Base-by-base conservation (phyloP, 169 alveolate genomes). In the Plasmodium adleri region DNA sequence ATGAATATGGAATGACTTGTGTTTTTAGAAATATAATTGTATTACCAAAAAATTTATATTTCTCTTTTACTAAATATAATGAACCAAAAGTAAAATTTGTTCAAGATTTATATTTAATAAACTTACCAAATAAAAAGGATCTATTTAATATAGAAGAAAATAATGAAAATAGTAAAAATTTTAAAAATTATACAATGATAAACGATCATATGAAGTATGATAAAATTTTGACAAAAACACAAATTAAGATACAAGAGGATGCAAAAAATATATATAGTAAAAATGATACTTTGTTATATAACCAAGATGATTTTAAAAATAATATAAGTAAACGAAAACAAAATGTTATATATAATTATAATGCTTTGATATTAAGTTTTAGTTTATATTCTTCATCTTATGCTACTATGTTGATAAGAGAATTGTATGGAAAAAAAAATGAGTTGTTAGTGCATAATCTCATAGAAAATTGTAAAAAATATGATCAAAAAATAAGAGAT, bases 1-100 rank as follows among this genome's bases (percentile, higher is more conserved):
- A 86, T 66, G 92, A 86, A 64, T 86, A 86, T 72, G 92, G 92
- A 62, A 86, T 86, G 92, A 72, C 92, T 3, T 86, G 92, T 28
- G 88, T 86, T 20, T 86, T 86, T 72, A 64, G 92, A 59, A 86
- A 86, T 74, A 20, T 86, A 71, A 59, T 86, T 24, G 58, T 67
- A n/a, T n/a, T 73, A 12, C 92, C 92, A 9, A 32, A 64, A 22
- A 47, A 86, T 72, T 50, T 86, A n/a, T 86, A 72, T 72, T 86
- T 58, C 49, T 86, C 78, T 64, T 86, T 86, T 64, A 49, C 66
- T 72, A 22, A 72, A 64, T 86, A 86, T 45, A 86, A 72, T 64
- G 92, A 86, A 47, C 92, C 92, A 5, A 86, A 86, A 66, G 64
- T 39, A 28, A 86, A 72, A 62, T 86, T 86, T 67, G 49, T 86